phyloP scores from a whole-genome alignment of 1,284 basidiomycete genomes.

The Chondrostereum purpureum region DNA sequence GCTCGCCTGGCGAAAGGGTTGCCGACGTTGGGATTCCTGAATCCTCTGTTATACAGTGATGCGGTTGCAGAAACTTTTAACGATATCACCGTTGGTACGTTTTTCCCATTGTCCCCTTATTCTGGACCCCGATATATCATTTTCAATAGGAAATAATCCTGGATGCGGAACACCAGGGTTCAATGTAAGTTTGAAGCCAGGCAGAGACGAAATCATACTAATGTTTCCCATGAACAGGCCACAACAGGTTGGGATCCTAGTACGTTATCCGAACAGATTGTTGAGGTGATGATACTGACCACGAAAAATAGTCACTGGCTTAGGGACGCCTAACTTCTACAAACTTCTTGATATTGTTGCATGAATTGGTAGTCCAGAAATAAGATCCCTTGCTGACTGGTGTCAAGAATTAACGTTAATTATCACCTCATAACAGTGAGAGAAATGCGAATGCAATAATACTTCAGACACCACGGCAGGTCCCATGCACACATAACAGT shows the following conservation, averaged over 20 bases:
- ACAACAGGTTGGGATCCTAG: conserved; percentile 43
- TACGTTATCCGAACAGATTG: conserved; percentile 14
- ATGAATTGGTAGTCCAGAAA: conserved; percentile 4
- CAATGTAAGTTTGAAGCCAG: conserved; percentile 4
- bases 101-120: no score
- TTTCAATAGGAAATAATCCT: conserved; percentile 8
- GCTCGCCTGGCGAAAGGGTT: conserved; percentile 40
- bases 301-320: conserved; percentile 33
- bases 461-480: no score
- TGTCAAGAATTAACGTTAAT: no score
- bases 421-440: no score
- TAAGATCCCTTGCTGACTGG: no score
- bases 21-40: conserved; percentile 34
- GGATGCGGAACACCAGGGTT: conserved; percentile 11
- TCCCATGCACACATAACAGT: no score
- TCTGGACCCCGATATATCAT: no score
- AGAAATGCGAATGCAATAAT: no score
- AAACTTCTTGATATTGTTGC: conserved; percentile 17
- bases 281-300: background rate
- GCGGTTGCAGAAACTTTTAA: conserved; percentile 8
- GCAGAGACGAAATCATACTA: background rate
- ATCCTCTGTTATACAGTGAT: conserved; percentile 10
- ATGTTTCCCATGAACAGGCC: conserved; percentile 21
- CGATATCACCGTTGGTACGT: conserved; percentile 10
- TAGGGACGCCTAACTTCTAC: conserved; percentile 38